Percentiles rank a stretch among this genome's conserved stretches.
These are phyloP conservation scores for Punctularia strigosozonata DNA, from an alignment of 768 basidiomycete species.

Conservation along the genomic window DNA sequence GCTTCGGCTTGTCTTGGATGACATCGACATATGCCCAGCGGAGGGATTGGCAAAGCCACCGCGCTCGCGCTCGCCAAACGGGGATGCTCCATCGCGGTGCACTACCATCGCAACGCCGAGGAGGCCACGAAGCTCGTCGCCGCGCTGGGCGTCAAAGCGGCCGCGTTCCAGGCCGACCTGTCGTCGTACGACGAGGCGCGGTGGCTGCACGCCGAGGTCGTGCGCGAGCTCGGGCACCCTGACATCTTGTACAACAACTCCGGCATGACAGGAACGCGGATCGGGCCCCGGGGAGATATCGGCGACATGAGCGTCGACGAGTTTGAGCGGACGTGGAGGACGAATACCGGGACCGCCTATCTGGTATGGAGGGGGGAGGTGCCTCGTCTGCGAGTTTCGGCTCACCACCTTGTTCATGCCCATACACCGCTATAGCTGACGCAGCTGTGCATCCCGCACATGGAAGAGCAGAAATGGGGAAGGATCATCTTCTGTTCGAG, in stretches of 20 bases:
- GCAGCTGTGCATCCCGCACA: constrained; percentile 37
- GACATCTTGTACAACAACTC: constrained; percentile 44
- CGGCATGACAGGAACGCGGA: constrained; percentile 26
- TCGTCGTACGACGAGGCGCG: constrained; percentile 32
- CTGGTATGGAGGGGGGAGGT: constrained; percentile 20
- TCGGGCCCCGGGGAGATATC: constrained; percentile 35
- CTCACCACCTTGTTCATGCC: not conserved
- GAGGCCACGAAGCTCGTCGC: constrained; percentile 26
- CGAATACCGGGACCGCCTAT: constrained; percentile 33
- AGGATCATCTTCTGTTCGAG: constrained; percentile 42
- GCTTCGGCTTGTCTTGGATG: not conserved
- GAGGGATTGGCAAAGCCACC: constrained; percentile 42
- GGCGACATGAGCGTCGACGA: constrained; percentile 29
- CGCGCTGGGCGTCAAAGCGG: constrained; percentile 23
- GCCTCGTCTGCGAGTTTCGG: constrained; percentile 1
- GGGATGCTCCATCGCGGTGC: constrained; percentile 30
- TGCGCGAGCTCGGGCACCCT: constrained; percentile 31
- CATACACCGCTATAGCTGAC: constrained; percentile 36
- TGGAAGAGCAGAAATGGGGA: constrained; percentile 36
- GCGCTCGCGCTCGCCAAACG: constrained; percentile 29
- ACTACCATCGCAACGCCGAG: constrained; percentile 32
- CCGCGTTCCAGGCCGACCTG: constrained; percentile 37
- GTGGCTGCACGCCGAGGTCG: constrained; percentile 29
- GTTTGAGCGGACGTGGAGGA: constrained; percentile 34
- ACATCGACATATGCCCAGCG: constrained; percentile 18